Conservation (phyloP, 345 rosid genomes). For the Eucalyptus marginata region DNA sequence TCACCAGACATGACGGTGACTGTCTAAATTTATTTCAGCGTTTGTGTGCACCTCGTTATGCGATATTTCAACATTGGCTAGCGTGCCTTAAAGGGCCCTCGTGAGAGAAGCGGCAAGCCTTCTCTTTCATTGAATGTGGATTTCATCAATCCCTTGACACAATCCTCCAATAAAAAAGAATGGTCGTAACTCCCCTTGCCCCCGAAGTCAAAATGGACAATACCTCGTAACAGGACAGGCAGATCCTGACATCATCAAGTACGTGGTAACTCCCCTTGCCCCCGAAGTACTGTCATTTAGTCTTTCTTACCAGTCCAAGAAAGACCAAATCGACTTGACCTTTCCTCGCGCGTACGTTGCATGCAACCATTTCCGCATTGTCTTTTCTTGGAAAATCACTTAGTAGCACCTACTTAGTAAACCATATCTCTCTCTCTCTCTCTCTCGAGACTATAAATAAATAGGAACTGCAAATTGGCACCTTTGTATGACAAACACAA, state of each 20-base stretch:
- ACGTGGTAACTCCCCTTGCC: not conserved
- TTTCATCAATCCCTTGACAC: not conserved
- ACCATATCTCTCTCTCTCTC: not conserved
- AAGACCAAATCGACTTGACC: not conserved
- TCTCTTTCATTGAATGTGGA: not conserved
- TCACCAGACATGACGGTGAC: rapidly evolving
- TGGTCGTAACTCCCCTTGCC: not conserved
- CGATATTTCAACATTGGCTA: not conserved
- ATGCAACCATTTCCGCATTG: not conserved
- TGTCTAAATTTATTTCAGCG: not conserved
- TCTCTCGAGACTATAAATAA: not conserved
- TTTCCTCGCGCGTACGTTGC: not conserved
- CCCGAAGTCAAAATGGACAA: not conserved
- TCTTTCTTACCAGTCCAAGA: not conserved
- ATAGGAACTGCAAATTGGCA: not conserved
- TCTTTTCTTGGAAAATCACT: not conserved
- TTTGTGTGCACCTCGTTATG: not conserved
- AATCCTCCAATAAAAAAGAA: not conserved
- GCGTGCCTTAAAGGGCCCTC: not conserved
- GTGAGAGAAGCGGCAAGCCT: not conserved
- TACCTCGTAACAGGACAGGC: rapidly evolving
- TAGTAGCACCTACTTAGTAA: not conserved
- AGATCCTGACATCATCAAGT: not conserved
- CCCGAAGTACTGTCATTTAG: not conserved
- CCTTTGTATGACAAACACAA: not conserved